Conservation (phyloP, 106 monocot genomes). For the Dioscorea dumetorum region DNA sequence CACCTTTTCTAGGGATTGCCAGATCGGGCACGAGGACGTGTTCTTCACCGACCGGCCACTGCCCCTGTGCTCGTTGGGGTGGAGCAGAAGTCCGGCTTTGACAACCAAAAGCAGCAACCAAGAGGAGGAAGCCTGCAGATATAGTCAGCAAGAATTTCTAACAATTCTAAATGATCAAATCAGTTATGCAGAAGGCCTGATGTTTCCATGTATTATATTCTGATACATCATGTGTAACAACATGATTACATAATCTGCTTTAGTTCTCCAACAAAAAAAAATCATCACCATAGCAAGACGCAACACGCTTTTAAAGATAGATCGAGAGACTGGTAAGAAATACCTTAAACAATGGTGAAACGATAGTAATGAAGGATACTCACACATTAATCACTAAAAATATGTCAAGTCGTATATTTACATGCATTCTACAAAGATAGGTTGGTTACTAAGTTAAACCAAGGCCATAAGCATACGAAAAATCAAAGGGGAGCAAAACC, state of each 20-base stretch:
- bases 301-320: too few relatives aligned
- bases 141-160: background rate
- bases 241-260: background rate
- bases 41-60: slow-evolving; percentile 16
- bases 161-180: background rate
- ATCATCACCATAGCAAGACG: too few relatives aligned
- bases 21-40: slow-evolving; percentile 2
- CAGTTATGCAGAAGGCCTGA: background rate
- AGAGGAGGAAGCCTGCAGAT: background rate
- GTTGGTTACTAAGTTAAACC: background rate
- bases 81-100: slow-evolving; percentile 5
- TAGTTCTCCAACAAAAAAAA: too few relatives aligned
- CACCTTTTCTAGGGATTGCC: slow-evolving; percentile 6
- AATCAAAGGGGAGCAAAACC: background rate
- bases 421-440: background rate
- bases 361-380: background rate
- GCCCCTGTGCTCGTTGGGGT: background rate
- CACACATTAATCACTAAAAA: background rate
- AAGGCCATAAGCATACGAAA: background rate
- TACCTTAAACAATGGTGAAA: too few relatives aligned
- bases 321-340: too few relatives aligned
- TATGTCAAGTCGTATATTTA: slow-evolving; percentile 1
- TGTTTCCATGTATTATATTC: background rate
- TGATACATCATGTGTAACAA: background rate
- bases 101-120: background rate